Percentiles rank a stretch among this genome's conserved stretches.
Evolutionary conservation across 495 filamentous ascomycete species (phyloP).

Genomic region (Alectoria sarmentosa): DNA sequence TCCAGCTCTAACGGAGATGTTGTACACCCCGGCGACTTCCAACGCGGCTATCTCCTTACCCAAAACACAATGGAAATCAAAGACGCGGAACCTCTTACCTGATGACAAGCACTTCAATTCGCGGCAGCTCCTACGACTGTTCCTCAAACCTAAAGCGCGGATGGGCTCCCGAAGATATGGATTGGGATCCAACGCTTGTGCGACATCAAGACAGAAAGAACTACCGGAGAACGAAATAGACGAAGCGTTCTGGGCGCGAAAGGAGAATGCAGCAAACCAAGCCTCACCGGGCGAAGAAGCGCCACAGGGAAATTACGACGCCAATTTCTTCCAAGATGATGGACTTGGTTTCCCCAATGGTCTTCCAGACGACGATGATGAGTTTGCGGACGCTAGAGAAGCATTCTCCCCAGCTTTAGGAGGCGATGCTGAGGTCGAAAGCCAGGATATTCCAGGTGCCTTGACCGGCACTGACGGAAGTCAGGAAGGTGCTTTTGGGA

Average conservation of each 20-base stretch:
- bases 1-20: conserved; percentile 60
- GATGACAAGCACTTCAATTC: conserved; percentile 99
- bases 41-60: conserved; percentile 75
- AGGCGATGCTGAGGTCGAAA: conserved; percentile 36
- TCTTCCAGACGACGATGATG: conserved; percentile 63
- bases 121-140: conserved; percentile 76
- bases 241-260: conserved; percentile 90
- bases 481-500: conserved; percentile 68
- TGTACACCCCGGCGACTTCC: conserved; percentile 77
- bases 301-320: conserved; percentile 73
- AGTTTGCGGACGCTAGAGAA: conserved; percentile 89
- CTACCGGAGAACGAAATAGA: conserved; percentile 71
- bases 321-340: conserved; percentile 98
- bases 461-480: conserved; percentile 30
- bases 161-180: conserved; percentile 50
- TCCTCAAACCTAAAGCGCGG: conserved; percentile 87
- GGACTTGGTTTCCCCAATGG: conserved; percentile 69
- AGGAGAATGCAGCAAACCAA: conserved; percentile 49
- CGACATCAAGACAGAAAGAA: conserved; percentile 38
- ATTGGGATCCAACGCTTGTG: conserved; percentile 3
- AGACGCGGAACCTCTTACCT: conserved; percentile 84
- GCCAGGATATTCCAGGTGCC: conserved; percentile 38
- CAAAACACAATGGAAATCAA: conserved; percentile 92
- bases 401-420: conserved; percentile 72
- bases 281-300: conserved; percentile 46